Conservation (phyloP, 768 basidiomycete species). For the Lactifluus pinguis region DNA sequence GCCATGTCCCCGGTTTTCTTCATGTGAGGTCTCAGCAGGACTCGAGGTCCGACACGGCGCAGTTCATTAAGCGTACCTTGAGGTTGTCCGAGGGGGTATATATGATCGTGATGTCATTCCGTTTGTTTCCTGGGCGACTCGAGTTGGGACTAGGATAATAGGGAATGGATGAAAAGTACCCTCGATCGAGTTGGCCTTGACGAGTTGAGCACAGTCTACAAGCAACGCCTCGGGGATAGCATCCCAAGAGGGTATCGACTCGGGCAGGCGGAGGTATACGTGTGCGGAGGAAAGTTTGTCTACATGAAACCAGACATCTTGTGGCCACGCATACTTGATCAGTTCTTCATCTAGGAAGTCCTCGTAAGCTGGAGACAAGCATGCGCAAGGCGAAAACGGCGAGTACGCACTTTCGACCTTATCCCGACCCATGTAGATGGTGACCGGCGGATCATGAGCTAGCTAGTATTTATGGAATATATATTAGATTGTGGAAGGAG, state of each 20-base stretch:
- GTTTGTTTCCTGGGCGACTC: conserved; percentile 73
- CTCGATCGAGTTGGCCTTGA: conserved; percentile 97
- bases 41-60: background rate
- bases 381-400: background rate
- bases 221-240: conserved; percentile 71
- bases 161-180: conserved; percentile 35
- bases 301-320: conserved; percentile 93
- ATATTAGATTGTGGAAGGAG: background rate
- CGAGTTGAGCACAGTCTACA: conserved; percentile 84
- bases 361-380: background rate
- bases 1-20: conserved; percentile 99
- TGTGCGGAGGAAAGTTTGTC: conserved; percentile 97
- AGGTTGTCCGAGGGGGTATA: conserved; percentile 91
- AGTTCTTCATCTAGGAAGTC: conserved; percentile 75
- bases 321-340: conserved; percentile 85
- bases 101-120: conserved; percentile 86
- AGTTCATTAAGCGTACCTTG: conserved; percentile 44
- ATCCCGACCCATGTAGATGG: conserved; percentile 92
- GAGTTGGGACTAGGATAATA: background rate
- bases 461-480: background rate
- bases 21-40: background rate
- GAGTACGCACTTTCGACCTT: conserved; percentile 79
- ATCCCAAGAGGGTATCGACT: conserved; percentile 75
- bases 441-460: conserved; percentile 58
- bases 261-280: conserved; percentile 88